phyloP scores from a whole-genome alignment of 257 asterid genomes.

The Linaria vulgaris region DNA sequence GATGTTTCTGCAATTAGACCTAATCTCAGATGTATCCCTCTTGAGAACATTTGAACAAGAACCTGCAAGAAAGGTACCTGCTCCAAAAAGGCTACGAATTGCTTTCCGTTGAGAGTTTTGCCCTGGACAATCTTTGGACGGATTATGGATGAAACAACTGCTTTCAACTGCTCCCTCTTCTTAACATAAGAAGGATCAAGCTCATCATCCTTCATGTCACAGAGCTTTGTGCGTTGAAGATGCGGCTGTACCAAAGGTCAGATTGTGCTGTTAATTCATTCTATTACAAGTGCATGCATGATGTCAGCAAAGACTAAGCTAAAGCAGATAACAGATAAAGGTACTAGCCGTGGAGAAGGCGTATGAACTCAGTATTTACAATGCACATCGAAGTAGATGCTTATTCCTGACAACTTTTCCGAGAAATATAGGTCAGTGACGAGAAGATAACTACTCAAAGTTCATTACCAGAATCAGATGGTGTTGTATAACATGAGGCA shows the following conservation, averaged over 20 bases:
- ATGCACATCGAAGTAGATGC: neutral
- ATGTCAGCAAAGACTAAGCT: constrained; percentile 13
- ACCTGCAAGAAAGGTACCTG: constrained; percentile 48
- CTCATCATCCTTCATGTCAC: constrained; percentile 87
- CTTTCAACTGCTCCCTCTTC: constrained; percentile 79
- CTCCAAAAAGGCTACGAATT: constrained; percentile 78
- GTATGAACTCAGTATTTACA: neutral
- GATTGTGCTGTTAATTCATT: constrained; percentile 23
- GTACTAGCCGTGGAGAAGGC: neutral
- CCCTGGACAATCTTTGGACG: constrained; percentile 99
- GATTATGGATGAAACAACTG: constrained; percentile 70
- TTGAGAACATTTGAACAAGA: neutral
- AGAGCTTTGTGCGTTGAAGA: constrained; percentile 88
- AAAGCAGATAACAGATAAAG: constrained; percentile 9
- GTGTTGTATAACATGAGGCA: too few relatives aligned
- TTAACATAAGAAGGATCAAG: constrained; percentile 77
- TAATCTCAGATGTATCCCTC: too few relatives aligned
- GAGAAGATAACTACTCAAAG: too few relatives aligned
- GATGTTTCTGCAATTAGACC: too few relatives aligned
- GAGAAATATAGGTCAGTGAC: neutral
- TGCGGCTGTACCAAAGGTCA: constrained; percentile 73
- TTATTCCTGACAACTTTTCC: neutral
- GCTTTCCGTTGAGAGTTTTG: constrained; percentile 84
- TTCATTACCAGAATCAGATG: too few relatives aligned
- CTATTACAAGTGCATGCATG: constrained; percentile 9